phyloP scores from a whole-genome alignment of 208 protist species.

The Trypanosoma mega region DNA sequence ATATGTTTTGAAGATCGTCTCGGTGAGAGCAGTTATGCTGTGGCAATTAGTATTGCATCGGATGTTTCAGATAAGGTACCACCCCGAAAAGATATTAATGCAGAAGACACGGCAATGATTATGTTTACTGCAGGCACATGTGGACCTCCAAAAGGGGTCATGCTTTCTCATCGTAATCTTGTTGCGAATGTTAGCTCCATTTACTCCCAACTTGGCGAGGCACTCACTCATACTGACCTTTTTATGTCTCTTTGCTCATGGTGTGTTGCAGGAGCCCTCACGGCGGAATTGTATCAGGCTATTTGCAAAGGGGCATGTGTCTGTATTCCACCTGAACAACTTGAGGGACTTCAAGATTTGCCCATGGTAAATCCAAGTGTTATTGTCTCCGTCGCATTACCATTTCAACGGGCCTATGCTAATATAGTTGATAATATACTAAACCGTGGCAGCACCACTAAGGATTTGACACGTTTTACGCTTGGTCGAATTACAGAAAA shows the following conservation, averaged over 20 bases:
- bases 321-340: slow-evolving; percentile 84
- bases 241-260: slow-evolving; percentile 92
- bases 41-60: slow-evolving; percentile 77
- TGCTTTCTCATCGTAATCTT: slow-evolving; percentile 92
- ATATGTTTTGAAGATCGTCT: slow-evolving; percentile 89
- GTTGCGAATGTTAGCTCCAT: slow-evolving; percentile 88
- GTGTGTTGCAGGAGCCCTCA: slow-evolving; percentile 83
- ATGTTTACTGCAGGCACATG: slow-evolving; percentile 91
- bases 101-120: slow-evolving; percentile 91
- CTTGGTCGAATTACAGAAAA: slow-evolving; percentile 88
- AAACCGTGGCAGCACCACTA: slow-evolving; percentile 73
- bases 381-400: slow-evolving; percentile 78
- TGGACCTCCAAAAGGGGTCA: slow-evolving; percentile 94
- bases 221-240: slow-evolving; percentile 82
- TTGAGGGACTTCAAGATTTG: slow-evolving; percentile 88
- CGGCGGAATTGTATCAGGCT: slow-evolving; percentile 82
- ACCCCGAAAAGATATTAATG: slow-evolving; percentile 58
- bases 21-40: slow-evolving; percentile 81
- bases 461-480: slow-evolving; percentile 81
- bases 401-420: slow-evolving; percentile 83
- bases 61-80: slow-evolving; percentile 76
- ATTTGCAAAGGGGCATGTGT: slow-evolving; percentile 85
- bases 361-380: slow-evolving; percentile 84
- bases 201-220: slow-evolving; percentile 78
- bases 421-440: slow-evolving; percentile 91